Evolutionary conservation across 306 rosid species (phyloP), one percentile per base, ranked within the genome.

Genomic region (Hippophae tibetana): DNA sequence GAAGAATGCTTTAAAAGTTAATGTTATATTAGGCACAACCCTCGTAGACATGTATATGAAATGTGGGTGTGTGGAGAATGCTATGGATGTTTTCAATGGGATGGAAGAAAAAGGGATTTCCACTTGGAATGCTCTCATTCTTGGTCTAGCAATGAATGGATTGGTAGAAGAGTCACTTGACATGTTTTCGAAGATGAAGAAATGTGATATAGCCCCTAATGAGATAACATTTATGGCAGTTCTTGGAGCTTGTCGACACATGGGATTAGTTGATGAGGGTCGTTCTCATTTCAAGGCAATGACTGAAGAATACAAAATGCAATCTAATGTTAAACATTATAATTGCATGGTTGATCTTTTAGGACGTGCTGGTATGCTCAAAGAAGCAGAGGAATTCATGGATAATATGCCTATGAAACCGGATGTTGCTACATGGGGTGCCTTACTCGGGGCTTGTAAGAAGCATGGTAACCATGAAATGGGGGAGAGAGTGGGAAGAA

Each of bases 291-390:
- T 85, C 56, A 60, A 70, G 61, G 80, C 90, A 23, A 83, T 89
- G 84, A 66, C 69, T 44, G 62, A 62, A 18, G 89, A 85, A 38
- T 82, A 85, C 73, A 69, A 79, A 62, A 81, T 89, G 56, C 77
- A 77, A 72, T 85, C 86, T 43, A 82, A 85, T 64, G 84, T 85
- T 52, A 85, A 83, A 73, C 90, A 89, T 80, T 85, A 83, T 1
- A 89, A 83, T 46, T 89, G 95, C 86, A 79, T 85, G 90, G 94
- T 89, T 25, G 97, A 89, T 72, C 94, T 89, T 70, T 68, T 89
- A 38, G 97, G 95, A 27, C 94, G 96, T 9, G 81, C 94, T 1
- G 96, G 96, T 51, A 63, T 80, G 82, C 81, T 88, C 45, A 79
- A 71, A 71, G 90, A 88, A 70, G 96, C 96, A 13, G 96, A 88